A percentile compares a stretch with the other conserved stretches of the same genome.
phyloP scores from a whole-genome alignment of 2,329 filamentous ascomycete species.

The Fusarium ambrosium region DNA sequence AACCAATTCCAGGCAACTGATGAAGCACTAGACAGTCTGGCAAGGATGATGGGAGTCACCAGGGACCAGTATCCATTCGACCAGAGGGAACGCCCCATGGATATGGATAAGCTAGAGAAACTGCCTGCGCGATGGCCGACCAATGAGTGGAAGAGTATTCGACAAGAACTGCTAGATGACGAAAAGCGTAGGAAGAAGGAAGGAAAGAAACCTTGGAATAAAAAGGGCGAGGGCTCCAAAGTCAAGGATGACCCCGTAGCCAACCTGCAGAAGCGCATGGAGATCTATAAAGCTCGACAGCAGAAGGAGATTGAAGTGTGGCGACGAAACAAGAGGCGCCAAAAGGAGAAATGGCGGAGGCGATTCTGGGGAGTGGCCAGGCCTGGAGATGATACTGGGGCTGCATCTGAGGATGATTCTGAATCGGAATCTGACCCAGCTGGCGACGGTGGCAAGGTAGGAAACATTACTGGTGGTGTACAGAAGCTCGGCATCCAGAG shows the following conservation, averaged over 20 bases:
- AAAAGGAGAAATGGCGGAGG: not conserved
- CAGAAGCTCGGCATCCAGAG: not conserved
- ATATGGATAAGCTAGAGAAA: constrained; percentile 11
- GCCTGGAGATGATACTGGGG: not conserved
- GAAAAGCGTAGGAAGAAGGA: not conserved
- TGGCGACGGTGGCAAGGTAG: not conserved
- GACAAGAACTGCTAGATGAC: not conserved
- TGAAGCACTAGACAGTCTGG: constrained; percentile 10
- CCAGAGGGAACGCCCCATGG: constrained; percentile 3
- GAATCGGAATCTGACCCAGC: not conserved
- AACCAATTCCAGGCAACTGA: not conserved
- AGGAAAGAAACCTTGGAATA: not conserved
- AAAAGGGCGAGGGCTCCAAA: not conserved
- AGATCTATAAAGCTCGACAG: constrained; percentile 9
- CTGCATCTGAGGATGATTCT: constrained; percentile 1
- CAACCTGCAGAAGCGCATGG: not conserved
- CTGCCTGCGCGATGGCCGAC: not conserved
- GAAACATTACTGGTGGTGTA: no score
- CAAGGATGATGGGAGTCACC: constrained; percentile 20
- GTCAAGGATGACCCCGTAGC: not conserved
- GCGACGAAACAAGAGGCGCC: constrained; percentile 3
- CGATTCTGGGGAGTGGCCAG: not conserved
- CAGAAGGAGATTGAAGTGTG: constrained; percentile 1
- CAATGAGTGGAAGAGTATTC: not conserved
- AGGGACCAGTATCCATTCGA: constrained; percentile 24